These are phyloP conservation scores for Fusarium sp. DNA, from an alignment of 2,329 filamentous ascomycete species.

Conservation along the genomic window DNA sequence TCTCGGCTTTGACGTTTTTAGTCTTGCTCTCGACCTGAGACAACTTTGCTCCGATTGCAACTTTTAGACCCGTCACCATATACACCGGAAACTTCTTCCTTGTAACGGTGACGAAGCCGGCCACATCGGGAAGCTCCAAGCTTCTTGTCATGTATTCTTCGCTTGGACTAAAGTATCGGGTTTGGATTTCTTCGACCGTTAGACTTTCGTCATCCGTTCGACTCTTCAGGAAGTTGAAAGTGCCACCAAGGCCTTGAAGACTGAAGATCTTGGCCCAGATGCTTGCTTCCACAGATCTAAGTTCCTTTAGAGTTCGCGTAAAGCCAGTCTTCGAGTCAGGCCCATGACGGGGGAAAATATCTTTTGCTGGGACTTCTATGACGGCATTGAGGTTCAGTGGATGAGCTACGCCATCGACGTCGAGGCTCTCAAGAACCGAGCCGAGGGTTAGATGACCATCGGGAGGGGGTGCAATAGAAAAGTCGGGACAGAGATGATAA, in stretches of 20 bases:
- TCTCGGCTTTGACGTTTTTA: background rate
- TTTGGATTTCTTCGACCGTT: background rate
- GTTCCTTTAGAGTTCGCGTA: background rate
- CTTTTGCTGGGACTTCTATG: background rate
- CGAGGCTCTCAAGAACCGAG: background rate
- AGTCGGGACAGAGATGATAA: background rate
- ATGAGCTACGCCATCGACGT: background rate
- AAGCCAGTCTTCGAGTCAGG: background rate
- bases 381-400: background rate
- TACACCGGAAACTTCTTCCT: background rate
- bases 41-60: background rate
- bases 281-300: background rate
- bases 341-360: background rate
- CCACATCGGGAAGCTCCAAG: background rate
- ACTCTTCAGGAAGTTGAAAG: background rate
- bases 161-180: background rate
- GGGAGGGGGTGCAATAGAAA: background rate
- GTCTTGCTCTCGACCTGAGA: background rate
- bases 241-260: background rate
- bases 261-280: background rate
- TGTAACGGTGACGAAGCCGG: background rate
- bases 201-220: background rate
- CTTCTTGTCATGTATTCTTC: background rate
- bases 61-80: background rate
- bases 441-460: background rate